These are phyloP conservation scores for Symbiodinium pilosum DNA, from an alignment of 73 alveolate species.

Conservation along the genomic window DNA sequence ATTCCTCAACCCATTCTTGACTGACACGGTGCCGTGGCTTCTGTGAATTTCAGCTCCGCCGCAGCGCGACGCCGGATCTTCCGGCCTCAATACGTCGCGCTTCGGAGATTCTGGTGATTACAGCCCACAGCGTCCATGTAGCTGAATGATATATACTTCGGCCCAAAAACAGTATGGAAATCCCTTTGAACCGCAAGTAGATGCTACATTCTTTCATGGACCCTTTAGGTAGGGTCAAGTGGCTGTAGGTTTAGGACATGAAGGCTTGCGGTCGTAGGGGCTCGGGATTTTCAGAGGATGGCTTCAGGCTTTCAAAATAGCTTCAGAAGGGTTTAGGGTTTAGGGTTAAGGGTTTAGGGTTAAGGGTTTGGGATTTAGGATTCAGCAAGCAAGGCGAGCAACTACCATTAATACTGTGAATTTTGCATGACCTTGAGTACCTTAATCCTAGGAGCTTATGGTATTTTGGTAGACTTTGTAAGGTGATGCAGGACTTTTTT, in stretches of 20 bases:
- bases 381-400: background rate
- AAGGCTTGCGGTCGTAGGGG: background rate
- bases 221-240: too few species aligned
- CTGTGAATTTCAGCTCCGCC: background rate
- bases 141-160: too few species aligned
- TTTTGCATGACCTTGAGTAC: too few species aligned
- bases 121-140: too few species aligned
- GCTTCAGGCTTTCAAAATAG: background rate
- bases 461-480: too few species aligned
- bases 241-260: background rate
- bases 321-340: background rate
- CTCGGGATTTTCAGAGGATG: background rate
- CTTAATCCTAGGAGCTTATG: too few species aligned
- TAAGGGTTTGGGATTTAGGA: background rate
- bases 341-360: background rate
- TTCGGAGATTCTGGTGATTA: background rate
- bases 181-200: too few species aligned
- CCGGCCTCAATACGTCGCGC: background rate
- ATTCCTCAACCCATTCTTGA: background rate
- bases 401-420: too few species aligned
- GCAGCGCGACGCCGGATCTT: background rate
- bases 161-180: too few species aligned
- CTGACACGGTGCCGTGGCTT: background rate
- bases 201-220: too few species aligned
- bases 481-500: too few species aligned